Base-by-base conservation (phyloP, 202 grass and related monocot species). In the Zizania palustris region DNA sequence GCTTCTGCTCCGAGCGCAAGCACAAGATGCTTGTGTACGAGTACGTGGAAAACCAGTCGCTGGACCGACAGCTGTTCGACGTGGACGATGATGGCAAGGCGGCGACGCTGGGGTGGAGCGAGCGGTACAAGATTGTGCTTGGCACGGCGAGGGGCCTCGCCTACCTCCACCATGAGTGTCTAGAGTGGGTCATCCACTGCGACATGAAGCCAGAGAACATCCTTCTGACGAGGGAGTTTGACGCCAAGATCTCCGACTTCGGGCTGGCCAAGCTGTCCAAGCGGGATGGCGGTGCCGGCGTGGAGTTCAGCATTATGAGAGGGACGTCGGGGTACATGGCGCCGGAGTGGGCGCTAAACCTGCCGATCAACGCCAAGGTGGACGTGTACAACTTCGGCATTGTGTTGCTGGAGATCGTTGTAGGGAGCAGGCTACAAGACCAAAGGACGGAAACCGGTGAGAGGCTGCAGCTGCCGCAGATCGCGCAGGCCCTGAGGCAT, bases 361-460 rank as follows among this genome's bases (percentile, higher is more conserved):
- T 75, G 13, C 81, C 87, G 2, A 72, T 93, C 50, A 79, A 85
- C 13, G 62, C 71, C 53, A 93, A 90, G 82, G 90, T 89, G 2
- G 90, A 93, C 56, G 90, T 93, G 5, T 93, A 93, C 85, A 90
- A 73, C 77, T 93, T 79, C 19, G 90, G 81, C 0, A 16, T 93
- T 12, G 87, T 89, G 73, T 73, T 93, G 9, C 73, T 90, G 7
- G 84, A 93, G 77, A 75, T 93, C 9, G 1, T 93, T 5, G 76
- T 53, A 0, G 84, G 84, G 7, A 80, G 65, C 16, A 57, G 85
- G 51, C 4, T 77, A 0, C 51, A 50, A 1, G 62, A 65, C 15
- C 37, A 63, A 35, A 63, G 35, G 60, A n/a, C 60, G 7, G 48
- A 12, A 2, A 12, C 3, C 8, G 75, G 75, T 4, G 63, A 67